phyloP scores from a whole-genome alignment of 306 rosid genomes.

The Crotalaria pallida region DNA sequence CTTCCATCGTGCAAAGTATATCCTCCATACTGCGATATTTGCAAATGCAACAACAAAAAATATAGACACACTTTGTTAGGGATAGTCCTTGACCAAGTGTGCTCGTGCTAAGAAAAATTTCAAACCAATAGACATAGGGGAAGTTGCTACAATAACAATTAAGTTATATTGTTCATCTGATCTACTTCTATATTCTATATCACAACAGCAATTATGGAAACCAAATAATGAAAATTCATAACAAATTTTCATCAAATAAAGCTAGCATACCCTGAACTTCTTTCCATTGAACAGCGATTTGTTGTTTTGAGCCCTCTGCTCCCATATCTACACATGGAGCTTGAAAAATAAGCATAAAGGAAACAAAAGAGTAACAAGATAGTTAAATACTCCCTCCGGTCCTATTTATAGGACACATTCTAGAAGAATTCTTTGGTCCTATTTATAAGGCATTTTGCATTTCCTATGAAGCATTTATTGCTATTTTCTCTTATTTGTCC shows the following conservation, averaged over 20 bases:
- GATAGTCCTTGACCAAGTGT: neutral
- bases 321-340: constrained; percentile 60
- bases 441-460: no score
- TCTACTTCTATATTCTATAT: neutral
- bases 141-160: neutral
- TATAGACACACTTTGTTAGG: neutral
- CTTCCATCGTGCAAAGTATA: constrained; percentile 25
- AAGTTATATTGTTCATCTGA: neutral
- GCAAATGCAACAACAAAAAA: neutral
- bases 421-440: no score
- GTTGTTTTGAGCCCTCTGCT: constrained; percentile 51
- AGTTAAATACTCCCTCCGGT: no score
- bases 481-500: no score
- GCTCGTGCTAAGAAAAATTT: neutral
- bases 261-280: constrained; percentile 67
- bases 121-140: neutral
- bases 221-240: neutral
- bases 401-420: no score
- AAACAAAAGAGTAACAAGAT: neutral
- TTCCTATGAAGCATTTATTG: no score
- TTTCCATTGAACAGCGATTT: constrained; percentile 71
- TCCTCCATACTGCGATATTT: constrained; percentile 65
- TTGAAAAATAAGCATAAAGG: neutral
- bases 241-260: neutral
- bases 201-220: neutral